A percentile compares a stretch with the other conserved stretches of the same genome.
phyloP scores from a whole-genome alignment of 805 yeast genomes.

The Maudiozyma barnettii region DNA sequence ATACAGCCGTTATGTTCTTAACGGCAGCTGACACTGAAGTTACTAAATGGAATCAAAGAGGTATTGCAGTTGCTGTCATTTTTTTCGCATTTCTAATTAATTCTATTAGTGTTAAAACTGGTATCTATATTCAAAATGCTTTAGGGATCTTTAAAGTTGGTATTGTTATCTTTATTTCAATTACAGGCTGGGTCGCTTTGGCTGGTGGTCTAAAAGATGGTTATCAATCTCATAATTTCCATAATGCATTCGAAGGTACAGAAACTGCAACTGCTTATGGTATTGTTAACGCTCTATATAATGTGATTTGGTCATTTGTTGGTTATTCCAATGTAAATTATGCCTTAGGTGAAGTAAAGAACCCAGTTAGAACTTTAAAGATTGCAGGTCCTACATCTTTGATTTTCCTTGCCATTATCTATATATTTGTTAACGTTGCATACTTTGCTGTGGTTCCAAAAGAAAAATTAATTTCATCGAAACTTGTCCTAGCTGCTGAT shows the following conservation, averaged over 20 bases:
- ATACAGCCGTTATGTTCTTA: conserved; percentile 68
- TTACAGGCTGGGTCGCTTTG: conserved; percentile 78
- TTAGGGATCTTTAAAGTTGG: conserved; percentile 66
- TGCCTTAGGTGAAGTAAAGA: conserved; percentile 68
- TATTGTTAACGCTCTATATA: conserved; percentile 65
- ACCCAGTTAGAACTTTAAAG: conserved; percentile 60
- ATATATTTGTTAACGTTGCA: conserved; percentile 69
- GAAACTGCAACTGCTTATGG: conserved; percentile 52
- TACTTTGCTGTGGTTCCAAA: conserved; percentile 75
- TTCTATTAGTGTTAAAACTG: conserved; percentile 51
- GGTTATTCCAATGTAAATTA: conserved; percentile 80
- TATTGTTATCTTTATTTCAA: conserved; percentile 58
- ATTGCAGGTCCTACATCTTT: conserved; percentile 71
- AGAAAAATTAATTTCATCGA: conserved; percentile 49
- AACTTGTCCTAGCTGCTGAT: conserved; percentile 64
- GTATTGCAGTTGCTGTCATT: conserved; percentile 64
- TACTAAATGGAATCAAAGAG: conserved; percentile 70
- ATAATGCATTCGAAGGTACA: conserved; percentile 47
- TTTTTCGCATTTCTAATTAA: conserved; percentile 61
- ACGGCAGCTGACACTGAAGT: conserved; percentile 62
- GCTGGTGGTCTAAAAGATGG: conserved; percentile 55
- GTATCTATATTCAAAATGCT: conserved; percentile 53
- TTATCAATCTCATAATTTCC: conserved; percentile 50
- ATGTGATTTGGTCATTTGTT: conserved; percentile 76
- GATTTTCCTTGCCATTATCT: conserved; percentile 48